Percentiles rank a stretch among this genome's conserved stretches.
Conservation (phyloP, 2,329 filamentous ascomycete species). For the Hirsutella thompsonii region DNA sequence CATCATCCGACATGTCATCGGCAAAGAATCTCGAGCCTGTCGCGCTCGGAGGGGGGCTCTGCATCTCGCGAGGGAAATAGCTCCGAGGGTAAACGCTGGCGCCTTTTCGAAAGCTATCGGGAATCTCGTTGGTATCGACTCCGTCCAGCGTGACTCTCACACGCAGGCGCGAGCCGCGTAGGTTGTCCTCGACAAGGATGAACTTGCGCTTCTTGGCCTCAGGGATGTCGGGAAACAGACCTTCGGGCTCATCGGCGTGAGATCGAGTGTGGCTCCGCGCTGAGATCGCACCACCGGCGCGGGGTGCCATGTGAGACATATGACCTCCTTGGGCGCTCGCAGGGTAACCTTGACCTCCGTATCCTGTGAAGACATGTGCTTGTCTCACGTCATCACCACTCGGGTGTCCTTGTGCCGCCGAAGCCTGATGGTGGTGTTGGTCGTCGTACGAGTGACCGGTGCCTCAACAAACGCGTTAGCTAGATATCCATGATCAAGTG, state of each 20-base stretch:
- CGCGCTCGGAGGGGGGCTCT: conserved; percentile 65
- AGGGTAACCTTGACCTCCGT: conserved; percentile 48
- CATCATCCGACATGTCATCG: conserved; percentile 47
- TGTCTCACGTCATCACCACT: conserved; percentile 54
- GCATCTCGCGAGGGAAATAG: conserved; percentile 90
- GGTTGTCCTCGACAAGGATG: conserved; percentile 84
- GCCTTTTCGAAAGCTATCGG: conserved; percentile 82
- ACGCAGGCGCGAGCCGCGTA: conserved; percentile 67
- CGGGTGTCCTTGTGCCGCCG: conserved; percentile 36
- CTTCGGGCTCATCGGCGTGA: conserved; percentile 47
- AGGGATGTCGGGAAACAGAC: conserved; percentile 77
- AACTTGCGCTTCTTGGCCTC: conserved; percentile 92
- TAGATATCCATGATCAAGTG: conserved; percentile 4
- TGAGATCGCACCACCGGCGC: conserved; percentile 21
- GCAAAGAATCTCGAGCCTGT: conserved; percentile 64
- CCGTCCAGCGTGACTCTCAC: conserved; percentile 88
- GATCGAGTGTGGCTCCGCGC: conserved; percentile 24
- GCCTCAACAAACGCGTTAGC: conserved; percentile 31
- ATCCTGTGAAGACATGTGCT: conserved; percentile 61
- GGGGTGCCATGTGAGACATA: conserved; percentile 47
- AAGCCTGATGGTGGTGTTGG: conserved; percentile 53
- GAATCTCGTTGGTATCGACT: conserved; percentile 90
- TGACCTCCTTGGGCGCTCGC: conserved; percentile 35
- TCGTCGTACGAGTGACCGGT: conserved; percentile 50
- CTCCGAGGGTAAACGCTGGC: conserved; percentile 85